Evolutionary conservation across 2,329 filamentous ascomycete genomes (phyloP), one percentile per base, ranked within the genome.

Genomic region (Diaporthe citrichinensis): DNA sequence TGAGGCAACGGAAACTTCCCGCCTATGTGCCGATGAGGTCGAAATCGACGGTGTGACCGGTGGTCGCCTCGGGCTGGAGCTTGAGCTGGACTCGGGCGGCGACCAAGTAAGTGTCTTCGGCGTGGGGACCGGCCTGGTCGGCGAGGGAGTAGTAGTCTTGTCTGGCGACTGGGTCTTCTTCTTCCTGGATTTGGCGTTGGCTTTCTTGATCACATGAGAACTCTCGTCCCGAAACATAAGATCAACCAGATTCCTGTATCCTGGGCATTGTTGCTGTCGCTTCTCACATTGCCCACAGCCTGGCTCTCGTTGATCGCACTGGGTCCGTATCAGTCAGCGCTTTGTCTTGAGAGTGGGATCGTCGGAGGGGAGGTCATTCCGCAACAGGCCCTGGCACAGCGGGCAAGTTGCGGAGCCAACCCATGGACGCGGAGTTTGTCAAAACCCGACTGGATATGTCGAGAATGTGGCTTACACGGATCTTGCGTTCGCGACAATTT

Each of bases 221-320:
- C 87, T 91, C 80, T 91, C 88, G 78, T 91, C 88, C 57, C 89
- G 86, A 78, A 91, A 91, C 84, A 91, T 90, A 76, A 91, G 84
- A 77, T 91, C 89, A 55, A 89, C 86, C 67, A 88, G 83, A 77
- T 89, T 88, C 58, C 89, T 84, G 78, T 91, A 91, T 73, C 89
- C 89, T 44, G 89, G 89, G 75, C 89, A 91, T 81, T 81, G 76
- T 71, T 88, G 84, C 74, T 87, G 84, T 57, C 88, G 86, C 79
- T 89, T 89, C 68, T 86, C 84, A 79, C 89, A 91, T 80, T 91
- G 89, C 65, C 88, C 88, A 74, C 89, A 91, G 62, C 86, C 84
- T 14, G 87, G 87, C 61, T 86, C 85, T 74, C 82, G 84, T 79
- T 90, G 87, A 78, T 91, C 89, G 80, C 89, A 91, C 89, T 90